Percentiles rank a stretch among this genome's conserved stretches.
Conservation (phyloP, 2,329 filamentous ascomycete genomes). For the Fusarium equiseti region DNA sequence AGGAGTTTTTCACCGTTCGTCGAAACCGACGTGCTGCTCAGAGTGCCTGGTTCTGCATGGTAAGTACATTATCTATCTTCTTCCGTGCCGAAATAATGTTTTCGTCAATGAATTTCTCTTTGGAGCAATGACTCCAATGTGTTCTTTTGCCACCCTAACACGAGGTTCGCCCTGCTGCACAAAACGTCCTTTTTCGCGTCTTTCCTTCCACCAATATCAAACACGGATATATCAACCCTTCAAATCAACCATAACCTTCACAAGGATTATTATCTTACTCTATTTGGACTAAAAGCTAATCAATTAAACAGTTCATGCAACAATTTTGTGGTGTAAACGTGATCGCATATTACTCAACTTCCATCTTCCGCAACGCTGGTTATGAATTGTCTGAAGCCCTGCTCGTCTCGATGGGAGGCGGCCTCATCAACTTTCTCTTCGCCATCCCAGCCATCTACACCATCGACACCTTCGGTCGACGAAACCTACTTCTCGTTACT, state of each 20-base stretch:
- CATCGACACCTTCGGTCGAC: constrained; percentile 69
- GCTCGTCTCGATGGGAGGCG: constrained; percentile 68
- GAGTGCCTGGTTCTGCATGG: constrained; percentile 54
- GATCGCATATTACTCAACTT: constrained; percentile 68
- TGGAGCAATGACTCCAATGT: no score
- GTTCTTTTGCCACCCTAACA: no score
- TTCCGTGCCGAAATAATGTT: no score
- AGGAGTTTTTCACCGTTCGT: constrained; percentile 54
- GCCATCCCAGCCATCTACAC: constrained; percentile 69
- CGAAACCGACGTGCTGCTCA: constrained; percentile 54
- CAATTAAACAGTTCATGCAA: constrained; percentile 48
- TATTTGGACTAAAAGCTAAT: no score
- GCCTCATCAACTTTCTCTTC: constrained; percentile 69
- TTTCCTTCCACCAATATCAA: no score
- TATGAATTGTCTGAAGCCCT: constrained; percentile 58
- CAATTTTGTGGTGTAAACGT: constrained; percentile 63
- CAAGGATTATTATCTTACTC: no score
- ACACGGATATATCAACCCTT: no score
- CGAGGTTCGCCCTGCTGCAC: no score
- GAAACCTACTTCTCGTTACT: constrained; percentile 67
- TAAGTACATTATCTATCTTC: constrained; percentile 9
- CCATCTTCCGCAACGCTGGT: constrained; percentile 56
- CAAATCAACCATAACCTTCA: no score
- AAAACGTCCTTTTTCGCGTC: no score
- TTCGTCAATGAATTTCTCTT: no score